Conservation (phyloP, 495 filamentous ascomycete species). For the Aspergillus panamensis region DNA sequence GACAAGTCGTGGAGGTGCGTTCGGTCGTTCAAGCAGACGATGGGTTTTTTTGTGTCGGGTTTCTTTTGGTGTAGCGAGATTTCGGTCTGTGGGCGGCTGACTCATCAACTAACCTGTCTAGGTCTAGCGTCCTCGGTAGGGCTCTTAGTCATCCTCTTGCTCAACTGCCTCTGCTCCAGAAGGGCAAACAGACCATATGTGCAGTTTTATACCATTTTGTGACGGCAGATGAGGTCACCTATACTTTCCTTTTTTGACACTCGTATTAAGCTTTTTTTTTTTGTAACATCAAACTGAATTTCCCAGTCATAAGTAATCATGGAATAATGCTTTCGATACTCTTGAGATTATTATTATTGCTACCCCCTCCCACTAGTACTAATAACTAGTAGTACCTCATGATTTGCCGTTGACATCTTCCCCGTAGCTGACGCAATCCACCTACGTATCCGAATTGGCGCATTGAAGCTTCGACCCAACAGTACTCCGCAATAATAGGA, state of each 20-base stretch:
- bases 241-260: no score
- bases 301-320: no score
- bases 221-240: no score
- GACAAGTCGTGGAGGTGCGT: constrained; percentile 41
- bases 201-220: neutral
- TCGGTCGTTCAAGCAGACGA: constrained; percentile 31
- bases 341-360: no score
- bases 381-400: no score
- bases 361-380: no score
- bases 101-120: constrained; percentile 25
- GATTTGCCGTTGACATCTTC: neutral
- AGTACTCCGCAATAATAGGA: neutral
- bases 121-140: constrained; percentile 24
- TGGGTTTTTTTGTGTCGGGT: constrained; percentile 28
- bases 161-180: neutral
- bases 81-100: constrained; percentile 33
- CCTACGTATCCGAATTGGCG: constrained; percentile 1
- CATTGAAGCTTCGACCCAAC: neutral
- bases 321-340: no score
- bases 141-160: constrained; percentile 27
- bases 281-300: no score
- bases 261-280: no score
- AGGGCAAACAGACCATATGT: neutral
- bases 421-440: constrained; percentile 12
- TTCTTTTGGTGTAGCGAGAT: constrained; percentile 37